phyloP scores from a whole-genome alignment of 164 flowering plant genomes.

The Liriodendron chinense region DNA sequence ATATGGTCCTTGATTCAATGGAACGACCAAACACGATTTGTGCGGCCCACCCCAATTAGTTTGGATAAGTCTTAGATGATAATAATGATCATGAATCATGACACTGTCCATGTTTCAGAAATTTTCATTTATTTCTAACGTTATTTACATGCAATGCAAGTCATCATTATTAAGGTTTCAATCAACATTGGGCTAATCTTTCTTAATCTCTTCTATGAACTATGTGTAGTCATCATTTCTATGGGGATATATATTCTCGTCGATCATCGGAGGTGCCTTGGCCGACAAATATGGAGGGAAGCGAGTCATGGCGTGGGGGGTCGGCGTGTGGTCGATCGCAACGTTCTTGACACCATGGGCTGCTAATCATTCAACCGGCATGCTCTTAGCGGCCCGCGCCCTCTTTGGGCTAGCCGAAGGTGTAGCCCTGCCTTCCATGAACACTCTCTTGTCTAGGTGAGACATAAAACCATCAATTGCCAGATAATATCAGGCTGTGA shows the following conservation, averaged over 20 bases:
- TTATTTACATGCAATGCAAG: too few relatives aligned
- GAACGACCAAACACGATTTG: too few relatives aligned
- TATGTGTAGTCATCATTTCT: slow-evolving; percentile 79
- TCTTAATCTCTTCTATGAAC: not conserved
- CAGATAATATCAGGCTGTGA: too few relatives aligned
- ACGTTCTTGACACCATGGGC: slow-evolving; percentile 91
- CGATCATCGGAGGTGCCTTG: slow-evolving; percentile 78
- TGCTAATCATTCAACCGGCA: slow-evolving; percentile 68
- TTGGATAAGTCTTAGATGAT: too few relatives aligned
- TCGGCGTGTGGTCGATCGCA: slow-evolving; percentile 84
- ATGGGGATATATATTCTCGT: slow-evolving; percentile 94
- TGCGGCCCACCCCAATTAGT: too few relatives aligned
- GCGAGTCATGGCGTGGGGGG: slow-evolving; percentile 83
- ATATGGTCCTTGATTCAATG: too few relatives aligned
- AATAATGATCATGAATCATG: too few relatives aligned
- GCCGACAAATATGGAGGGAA: slow-evolving; percentile 91
- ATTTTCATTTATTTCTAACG: too few relatives aligned
- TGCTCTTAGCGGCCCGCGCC: slow-evolving; percentile 76
- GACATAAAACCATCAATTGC: not conserved
- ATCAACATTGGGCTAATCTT: not conserved
- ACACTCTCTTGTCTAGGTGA: slow-evolving; percentile 73
- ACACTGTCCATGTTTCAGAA: too few relatives aligned
- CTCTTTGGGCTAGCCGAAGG: slow-evolving; percentile 94
- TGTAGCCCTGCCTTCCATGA: slow-evolving; percentile 93
- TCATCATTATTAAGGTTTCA: too few relatives aligned